These are phyloP conservation scores for Tilletia indica DNA, from an alignment of 1,284 basidiomycete species.

Conservation along the genomic window DNA sequence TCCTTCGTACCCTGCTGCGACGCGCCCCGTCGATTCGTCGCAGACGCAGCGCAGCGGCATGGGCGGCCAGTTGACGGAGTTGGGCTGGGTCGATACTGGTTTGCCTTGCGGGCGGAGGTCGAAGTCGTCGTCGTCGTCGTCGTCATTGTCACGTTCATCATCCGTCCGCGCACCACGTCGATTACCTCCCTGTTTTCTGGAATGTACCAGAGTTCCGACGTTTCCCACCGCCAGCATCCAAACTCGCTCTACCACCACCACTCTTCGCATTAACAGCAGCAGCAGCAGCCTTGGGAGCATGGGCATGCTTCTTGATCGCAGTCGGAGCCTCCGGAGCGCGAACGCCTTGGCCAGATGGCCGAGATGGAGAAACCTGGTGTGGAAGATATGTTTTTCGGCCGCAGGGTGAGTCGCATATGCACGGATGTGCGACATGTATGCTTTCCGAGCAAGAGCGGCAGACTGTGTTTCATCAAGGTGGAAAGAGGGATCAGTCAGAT, in stretches of 20 bases:
- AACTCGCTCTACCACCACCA: not conserved
- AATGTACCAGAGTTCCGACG: not conserved
- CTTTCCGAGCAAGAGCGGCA: slow-evolving; percentile 73
- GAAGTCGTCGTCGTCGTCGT: slow-evolving; percentile 19
- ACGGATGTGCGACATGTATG: slow-evolving; percentile 86
- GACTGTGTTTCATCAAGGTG: slow-evolving; percentile 62
- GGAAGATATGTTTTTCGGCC: slow-evolving; percentile 92
- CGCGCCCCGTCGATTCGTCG: not conserved
- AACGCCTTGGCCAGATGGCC: slow-evolving; percentile 97
- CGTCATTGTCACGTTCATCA: not conserved
- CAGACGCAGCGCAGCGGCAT: not conserved
- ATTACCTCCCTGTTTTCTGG: too few species aligned
- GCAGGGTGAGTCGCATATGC: slow-evolving; percentile 97
- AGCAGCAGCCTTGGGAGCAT: not conserved
- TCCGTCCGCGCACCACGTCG: too few species aligned
- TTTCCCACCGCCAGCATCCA: not conserved
- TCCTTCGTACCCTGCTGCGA: slow-evolving; percentile 12
- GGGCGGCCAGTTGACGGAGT: not conserved
- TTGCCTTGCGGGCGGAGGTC: not conserved
- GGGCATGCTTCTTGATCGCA: slow-evolving; percentile 58
- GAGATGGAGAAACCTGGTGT: slow-evolving; percentile 85
- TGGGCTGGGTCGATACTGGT: not conserved
- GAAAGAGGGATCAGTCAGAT: slow-evolving; percentile 4
- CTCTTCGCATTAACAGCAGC: not conserved
- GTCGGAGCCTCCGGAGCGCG: slow-evolving; percentile 89